Conservation (phyloP, 73 alveolate species). For the Tetrahymena elliotti region DNA sequence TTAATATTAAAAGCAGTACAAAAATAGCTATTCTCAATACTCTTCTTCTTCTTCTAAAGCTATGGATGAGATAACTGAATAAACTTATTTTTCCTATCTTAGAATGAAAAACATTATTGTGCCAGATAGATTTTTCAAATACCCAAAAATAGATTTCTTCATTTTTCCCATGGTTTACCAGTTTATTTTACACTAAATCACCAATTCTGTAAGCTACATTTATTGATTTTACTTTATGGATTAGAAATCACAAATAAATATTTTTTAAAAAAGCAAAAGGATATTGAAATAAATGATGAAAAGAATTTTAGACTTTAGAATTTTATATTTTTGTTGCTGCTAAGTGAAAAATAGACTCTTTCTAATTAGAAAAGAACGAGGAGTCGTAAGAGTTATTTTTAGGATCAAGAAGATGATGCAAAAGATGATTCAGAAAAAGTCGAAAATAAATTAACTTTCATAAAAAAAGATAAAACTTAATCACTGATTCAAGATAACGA, state of each 20-base stretch:
- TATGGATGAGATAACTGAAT: neutral
- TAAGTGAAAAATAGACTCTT: neutral
- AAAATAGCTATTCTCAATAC: neutral
- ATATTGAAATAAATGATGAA: neutral
- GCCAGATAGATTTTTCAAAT: neutral
- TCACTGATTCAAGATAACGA: neutral
- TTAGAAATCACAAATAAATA: neutral
- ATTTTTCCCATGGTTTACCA: neutral
- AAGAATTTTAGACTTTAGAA: neutral
- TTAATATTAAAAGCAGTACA: neutral
- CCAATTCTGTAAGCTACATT: neutral
- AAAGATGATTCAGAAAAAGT: neutral
- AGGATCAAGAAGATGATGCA: neutral
- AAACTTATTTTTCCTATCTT: neutral
- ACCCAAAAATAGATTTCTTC: neutral
- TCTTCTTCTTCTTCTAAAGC: neutral
- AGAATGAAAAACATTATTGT: neutral
- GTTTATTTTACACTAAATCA: neutral
- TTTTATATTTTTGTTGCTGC: neutral
- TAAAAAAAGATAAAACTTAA: neutral
- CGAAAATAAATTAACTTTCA: neutral
- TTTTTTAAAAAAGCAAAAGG: neutral
- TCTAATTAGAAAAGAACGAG: neutral
- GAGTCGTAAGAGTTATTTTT: neutral
- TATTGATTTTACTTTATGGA: neutral